These are phyloP conservation scores for Phialophora chinensis DNA, from an alignment of 2,329 filamentous ascomycete genomes.

Conservation along the genomic window DNA sequence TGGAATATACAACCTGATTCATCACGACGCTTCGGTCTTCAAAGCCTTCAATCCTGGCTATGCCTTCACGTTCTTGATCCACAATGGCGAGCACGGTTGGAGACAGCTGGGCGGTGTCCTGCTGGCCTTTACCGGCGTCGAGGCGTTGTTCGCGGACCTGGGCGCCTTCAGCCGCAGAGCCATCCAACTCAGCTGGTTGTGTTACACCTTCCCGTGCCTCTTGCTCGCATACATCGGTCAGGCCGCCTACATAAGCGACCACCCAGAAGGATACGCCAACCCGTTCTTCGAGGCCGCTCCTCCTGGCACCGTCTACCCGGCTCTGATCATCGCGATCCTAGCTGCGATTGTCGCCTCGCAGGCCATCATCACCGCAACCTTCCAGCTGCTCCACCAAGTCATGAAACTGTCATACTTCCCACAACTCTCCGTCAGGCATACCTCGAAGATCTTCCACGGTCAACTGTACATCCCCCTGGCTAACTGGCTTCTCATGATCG, in stretches of 20 bases:
- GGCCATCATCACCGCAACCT: conserved; percentile 77
- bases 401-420: conserved; percentile 78
- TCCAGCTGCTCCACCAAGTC: conserved; percentile 72
- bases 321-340: conserved; percentile 70
- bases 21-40: conserved; percentile 56
- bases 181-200: conserved; percentile 75
- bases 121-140: conserved; percentile 77
- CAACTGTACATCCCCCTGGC: conserved; percentile 77
- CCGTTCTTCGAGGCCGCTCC: conserved; percentile 76
- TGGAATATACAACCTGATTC: conserved; percentile 59
- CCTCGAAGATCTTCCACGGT: conserved; percentile 71
- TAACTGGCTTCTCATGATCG: conserved; percentile 79
- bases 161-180: conserved; percentile 73
- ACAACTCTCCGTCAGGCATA: conserved; percentile 75
- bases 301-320: conserved; percentile 70
- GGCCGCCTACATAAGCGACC: conserved; percentile 70
- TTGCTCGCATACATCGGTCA: conserved; percentile 69
- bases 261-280: conserved; percentile 68
- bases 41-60: conserved; percentile 60
- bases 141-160: conserved; percentile 78
- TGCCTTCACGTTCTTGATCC: conserved; percentile 57
- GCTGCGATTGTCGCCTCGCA: conserved; percentile 78
- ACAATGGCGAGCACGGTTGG: conserved; percentile 60
- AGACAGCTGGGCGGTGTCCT: conserved; percentile 66
- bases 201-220: conserved; percentile 70